phyloP scores from a whole-genome alignment of 2,329 filamentous ascomycete genomes.

The Cladosporium sp. region DNA sequence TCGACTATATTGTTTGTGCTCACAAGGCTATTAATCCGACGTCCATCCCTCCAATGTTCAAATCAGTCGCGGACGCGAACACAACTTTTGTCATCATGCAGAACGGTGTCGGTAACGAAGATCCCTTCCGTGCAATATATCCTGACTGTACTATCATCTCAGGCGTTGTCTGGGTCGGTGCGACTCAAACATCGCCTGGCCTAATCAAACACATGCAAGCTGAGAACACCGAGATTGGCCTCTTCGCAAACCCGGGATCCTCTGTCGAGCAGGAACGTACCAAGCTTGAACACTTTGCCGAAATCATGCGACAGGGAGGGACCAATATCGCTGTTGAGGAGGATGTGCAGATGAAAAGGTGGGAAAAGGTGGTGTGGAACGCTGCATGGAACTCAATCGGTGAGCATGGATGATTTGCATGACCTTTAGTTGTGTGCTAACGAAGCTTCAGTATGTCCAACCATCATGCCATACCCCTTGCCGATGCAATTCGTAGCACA shows the following conservation, averaged over 20 bases:
- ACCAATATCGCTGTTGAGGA: constrained; percentile 47
- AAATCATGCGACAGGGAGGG: constrained; percentile 40
- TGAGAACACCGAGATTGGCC: constrained; percentile 53
- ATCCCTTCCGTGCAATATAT: constrained; percentile 48
- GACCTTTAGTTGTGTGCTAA: not conserved
- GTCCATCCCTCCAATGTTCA: constrained; percentile 36
- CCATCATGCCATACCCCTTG: not conserved
- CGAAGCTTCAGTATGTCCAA: not conserved
- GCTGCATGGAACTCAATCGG: constrained; percentile 56
- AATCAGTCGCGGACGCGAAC: constrained; percentile 34
- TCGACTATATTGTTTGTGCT: constrained; percentile 46
- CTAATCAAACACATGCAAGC: constrained; percentile 48
- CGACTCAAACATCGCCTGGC: constrained; percentile 48
- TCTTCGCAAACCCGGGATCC: constrained; percentile 41
- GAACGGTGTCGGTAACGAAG: constrained; percentile 60
- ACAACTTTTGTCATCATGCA: constrained; percentile 60
- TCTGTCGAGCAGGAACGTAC: constrained; percentile 31
- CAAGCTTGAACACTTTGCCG: constrained; percentile 40
- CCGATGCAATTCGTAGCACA: too few species aligned
- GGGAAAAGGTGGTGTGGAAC: constrained; percentile 60
- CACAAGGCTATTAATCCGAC: constrained; percentile 42
- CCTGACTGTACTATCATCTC: constrained; percentile 52
- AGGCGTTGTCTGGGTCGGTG: constrained; percentile 54
- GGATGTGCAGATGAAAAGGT: constrained; percentile 55
- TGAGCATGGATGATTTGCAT: not conserved